Base-by-base conservation (phyloP, 164 flowering plant species). In the Kingdonia uniflora region DNA sequence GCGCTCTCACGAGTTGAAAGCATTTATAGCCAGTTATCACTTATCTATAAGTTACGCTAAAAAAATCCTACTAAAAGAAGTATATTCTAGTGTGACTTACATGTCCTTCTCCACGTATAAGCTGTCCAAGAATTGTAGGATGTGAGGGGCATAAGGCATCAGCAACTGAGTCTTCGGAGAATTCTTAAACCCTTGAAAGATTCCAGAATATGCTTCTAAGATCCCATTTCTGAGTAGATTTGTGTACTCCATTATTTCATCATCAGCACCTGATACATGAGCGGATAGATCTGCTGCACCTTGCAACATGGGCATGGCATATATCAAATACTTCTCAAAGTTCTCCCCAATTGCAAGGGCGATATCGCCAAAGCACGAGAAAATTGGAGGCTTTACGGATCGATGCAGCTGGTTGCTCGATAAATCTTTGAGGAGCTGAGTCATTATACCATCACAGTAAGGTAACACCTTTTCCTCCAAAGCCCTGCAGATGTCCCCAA, bases 221-320 rank as follows among this genome's bases (percentile, higher is more conserved):
- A 80, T 80, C 25, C 83, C 82, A 63, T 70, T 76, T 58, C 80
- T 68, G 49, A 80, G 39, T 33, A 70, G 68, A 59, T 77, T 80
- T 14, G 79, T 73, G 54, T 75, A 77, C 55, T 80, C 82, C 10
- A 43, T 52, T 63, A 75, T 57, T 37, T 80, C 85, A 51, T 77
- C 85, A 65, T 77, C 82, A 43, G 58, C 72, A 62, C 65, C 75
- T 15, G 80, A 35, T 40, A 69, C 63, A 49, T 60, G 79, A 11
- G 65, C 66, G 43, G 79, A 76, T 14, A 78, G 43, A 51, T 76
- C 82, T 7, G 80, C 82, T 16, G 82, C 85, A 64, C 82, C 65
- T 53, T 80, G 82, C 16, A 80, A 79, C 85, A 80, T 80, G 20
- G 82, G 82, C 82, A 80, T 78, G 5, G 85, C 82, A 70, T 78